Base-by-base conservation (phyloP, 345 rosid genomes). In the Arabis hirsuta region DNA sequence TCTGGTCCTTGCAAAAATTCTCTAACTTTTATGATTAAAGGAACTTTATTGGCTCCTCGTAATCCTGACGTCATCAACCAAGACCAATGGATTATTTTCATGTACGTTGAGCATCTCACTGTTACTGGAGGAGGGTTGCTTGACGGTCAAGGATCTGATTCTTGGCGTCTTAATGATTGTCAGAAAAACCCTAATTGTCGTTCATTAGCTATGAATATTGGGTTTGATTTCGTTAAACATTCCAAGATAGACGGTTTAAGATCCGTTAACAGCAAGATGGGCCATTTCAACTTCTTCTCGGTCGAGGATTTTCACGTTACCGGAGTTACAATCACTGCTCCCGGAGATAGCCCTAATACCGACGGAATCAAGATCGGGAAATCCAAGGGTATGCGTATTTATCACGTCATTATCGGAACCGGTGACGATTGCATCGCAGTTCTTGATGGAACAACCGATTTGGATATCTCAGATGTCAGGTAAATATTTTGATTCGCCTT, bases 351-450 rank as follows among this genome's bases (percentile, higher is more conserved):
- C 45, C 81, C 81, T 31, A 78, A 78, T 16, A 78, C 81, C 9
- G 81, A 78, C 12, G 81, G 81, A 13, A 73, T 78, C 61, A 78
- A 78, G 55, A 78, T 78, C 52, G 81, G 81, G 12, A 58, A 6
- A 27, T 78, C 78, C 11, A 72, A 20, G n/a, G 1, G 55, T 55
- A 36, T 77, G 41, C 24, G 55, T 36, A 72, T 77, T 7, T 4
- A 0, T 26, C 16, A 66, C 29, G 66, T 72, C 43, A 54, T 12
- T 14, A 72, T 77, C 22, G 73, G 32, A 42, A 77, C 81, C 2
- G 81, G 81, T 67, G 81, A 77, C 16, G 81, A 77, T 46, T 77
- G 81, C 11, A 67, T 77, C 27, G 81, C 81, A 4, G 60, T 77
- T n/a, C 81, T 77, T 65, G 76, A 71, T 9, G 80, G 80, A 31